Conservation (phyloP, 768 basidiomycete genomes). For the Leccinum ochraceum region DNA sequence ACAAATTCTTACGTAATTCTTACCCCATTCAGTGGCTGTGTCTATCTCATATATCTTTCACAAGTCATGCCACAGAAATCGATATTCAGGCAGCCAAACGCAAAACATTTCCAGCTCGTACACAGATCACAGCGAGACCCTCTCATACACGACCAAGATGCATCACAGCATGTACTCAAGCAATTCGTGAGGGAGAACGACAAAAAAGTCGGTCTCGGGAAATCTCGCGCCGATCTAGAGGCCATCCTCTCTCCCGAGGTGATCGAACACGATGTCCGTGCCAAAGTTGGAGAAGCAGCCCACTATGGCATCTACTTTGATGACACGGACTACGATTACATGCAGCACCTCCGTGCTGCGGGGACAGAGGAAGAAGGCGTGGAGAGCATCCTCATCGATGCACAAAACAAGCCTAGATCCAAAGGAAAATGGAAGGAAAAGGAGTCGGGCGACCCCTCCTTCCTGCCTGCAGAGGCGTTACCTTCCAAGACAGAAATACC, state of each 20-base stretch:
- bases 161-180: slow-evolving; percentile 87
- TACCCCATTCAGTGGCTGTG: slow-evolving; percentile 5
- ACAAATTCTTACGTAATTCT: slow-evolving; percentile 33
- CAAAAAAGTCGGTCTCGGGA: slow-evolving; percentile 60
- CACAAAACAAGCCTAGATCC: slow-evolving; percentile 44
- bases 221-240: slow-evolving; percentile 82
- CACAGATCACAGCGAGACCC: slow-evolving; percentile 96
- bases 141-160: slow-evolving; percentile 90
- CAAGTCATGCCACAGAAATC: slow-evolving; percentile 72
- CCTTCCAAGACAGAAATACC: slow-evolving; percentile 77
- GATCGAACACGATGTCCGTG: slow-evolving; percentile 45
- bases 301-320: slow-evolving; percentile 92
- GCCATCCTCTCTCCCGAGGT: slow-evolving; percentile 49
- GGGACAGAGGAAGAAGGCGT: slow-evolving; percentile 79
- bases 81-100: slow-evolving; percentile 86
- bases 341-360: slow-evolving; percentile 88
- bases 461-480: slow-evolving; percentile 66
- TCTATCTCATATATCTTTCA: not conserved
- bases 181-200: slow-evolving; percentile 71
- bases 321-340: slow-evolving; percentile 96
- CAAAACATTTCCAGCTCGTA: slow-evolving; percentile 94
- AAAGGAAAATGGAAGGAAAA: slow-evolving; percentile 19
- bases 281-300: slow-evolving; percentile 83
- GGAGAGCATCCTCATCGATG: slow-evolving; percentile 79
- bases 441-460: slow-evolving; percentile 41